A percentile compares a stretch with the other conserved stretches of the same genome.
Evolutionary conservation across 306 rosid species (phyloP).

Genomic region (Rubus idaeus): DNA sequence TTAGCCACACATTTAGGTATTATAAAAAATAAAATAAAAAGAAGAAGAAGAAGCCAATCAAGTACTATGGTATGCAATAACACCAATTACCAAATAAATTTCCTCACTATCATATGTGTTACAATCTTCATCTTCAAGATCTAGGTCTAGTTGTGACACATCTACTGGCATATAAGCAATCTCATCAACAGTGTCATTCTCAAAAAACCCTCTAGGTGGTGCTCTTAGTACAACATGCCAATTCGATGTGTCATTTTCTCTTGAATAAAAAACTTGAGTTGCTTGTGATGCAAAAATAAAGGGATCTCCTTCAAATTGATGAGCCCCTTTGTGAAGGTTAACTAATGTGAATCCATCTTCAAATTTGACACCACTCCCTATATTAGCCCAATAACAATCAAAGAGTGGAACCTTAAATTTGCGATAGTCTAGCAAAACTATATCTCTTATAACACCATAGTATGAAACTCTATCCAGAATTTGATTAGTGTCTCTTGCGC

Average conservation of each 20-base stretch:
- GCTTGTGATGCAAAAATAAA: constrained; percentile 1
- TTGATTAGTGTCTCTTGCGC: not conserved
- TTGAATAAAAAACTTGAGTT: not conserved
- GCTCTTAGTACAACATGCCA: not conserved
- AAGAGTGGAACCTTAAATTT: not conserved
- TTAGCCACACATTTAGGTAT: no score
- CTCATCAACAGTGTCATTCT: not conserved
- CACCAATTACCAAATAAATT: not conserved
- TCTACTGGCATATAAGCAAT: not conserved
- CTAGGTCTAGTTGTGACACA: not conserved
- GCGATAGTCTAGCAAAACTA: not conserved
- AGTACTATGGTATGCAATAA: not conserved
- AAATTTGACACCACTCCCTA: not conserved
- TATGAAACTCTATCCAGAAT: not conserved
- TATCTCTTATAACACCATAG: not conserved
- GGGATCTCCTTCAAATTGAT: not conserved
- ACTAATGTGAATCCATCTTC: constrained; percentile 8
- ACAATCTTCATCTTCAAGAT: not conserved
- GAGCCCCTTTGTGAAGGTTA: not conserved
- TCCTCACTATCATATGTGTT: not conserved
- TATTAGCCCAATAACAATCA: not conserved
- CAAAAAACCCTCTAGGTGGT: not conserved
- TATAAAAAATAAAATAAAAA: no score
- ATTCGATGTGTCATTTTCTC: not conserved
- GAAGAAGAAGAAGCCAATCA: no score